Percentiles rank a stretch among this genome's conserved stretches.
phyloP scores from a whole-genome alignment of 257 asterid species.

The Knoxia roxburghii region DNA sequence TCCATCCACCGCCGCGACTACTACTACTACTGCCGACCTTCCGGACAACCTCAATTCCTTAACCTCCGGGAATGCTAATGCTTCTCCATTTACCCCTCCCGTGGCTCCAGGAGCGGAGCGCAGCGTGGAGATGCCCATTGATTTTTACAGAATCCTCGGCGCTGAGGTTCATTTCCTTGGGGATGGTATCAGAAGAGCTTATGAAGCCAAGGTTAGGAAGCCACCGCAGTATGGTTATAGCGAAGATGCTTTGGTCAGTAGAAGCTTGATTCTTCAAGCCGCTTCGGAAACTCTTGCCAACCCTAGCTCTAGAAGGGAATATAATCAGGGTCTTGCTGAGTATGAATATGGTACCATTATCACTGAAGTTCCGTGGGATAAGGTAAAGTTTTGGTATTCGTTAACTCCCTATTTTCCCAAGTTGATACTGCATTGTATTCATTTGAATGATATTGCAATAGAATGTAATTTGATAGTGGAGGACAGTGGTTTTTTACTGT shows the following conservation, averaged over 20 bases:
- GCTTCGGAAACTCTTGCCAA: slow-evolving; percentile 86
- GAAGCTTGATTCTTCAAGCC: slow-evolving; percentile 88
- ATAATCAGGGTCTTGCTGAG: slow-evolving; percentile 69
- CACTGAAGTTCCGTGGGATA: slow-evolving; percentile 95
- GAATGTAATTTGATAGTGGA: not conserved
- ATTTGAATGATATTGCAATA: not conserved
- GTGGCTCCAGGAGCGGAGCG: slow-evolving; percentile 61
- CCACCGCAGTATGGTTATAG: slow-evolving; percentile 88
- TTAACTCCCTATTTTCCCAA: not conserved
- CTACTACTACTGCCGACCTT: slow-evolving; percentile 33
- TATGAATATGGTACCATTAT: slow-evolving; percentile 67
- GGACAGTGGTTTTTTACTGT: not conserved
- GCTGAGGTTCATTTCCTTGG: slow-evolving; percentile 91
- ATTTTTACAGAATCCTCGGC: slow-evolving; percentile 79
- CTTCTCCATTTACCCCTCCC: slow-evolving; percentile 49
- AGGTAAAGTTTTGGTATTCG: slow-evolving; percentile 35
- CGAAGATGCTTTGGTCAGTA: slow-evolving; percentile 74
- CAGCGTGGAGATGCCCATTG: slow-evolving; percentile 64
- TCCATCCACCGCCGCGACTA: slow-evolving; percentile 38
- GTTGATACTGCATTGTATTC: not conserved
- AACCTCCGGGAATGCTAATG: slow-evolving; percentile 27
- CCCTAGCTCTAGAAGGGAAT: slow-evolving; percentile 71
- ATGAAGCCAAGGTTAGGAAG: slow-evolving; percentile 72
- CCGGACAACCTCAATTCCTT: slow-evolving; percentile 25
- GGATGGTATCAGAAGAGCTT: slow-evolving; percentile 89